Conservation (phyloP, 1,284 basidiomycete species). For the Cryptococcus hybrid region DNA sequence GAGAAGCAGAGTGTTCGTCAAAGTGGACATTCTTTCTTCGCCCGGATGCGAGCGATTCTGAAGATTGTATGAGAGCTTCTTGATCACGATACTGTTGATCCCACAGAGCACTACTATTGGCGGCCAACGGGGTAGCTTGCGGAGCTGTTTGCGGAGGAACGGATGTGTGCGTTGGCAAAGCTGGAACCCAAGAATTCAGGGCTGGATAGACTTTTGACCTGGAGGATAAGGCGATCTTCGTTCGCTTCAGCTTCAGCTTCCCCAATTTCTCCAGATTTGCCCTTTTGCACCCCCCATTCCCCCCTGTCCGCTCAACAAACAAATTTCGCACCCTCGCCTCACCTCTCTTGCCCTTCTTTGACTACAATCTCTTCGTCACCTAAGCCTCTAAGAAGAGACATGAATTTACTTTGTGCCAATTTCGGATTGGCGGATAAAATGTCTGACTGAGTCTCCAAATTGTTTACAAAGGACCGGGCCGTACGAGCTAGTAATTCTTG, state of each 20-base stretch:
- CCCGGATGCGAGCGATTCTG: background rate
- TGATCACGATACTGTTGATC: constrained; percentile 34
- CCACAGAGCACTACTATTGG: constrained; percentile 24
- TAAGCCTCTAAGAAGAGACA: constrained; percentile 81
- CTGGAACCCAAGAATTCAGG: constrained; percentile 3
- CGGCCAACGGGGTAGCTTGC: background rate
- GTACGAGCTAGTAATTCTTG: constrained; percentile 71
- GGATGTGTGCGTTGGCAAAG: background rate
- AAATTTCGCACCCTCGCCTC: constrained; percentile 41
- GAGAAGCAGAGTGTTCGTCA: constrained; percentile 9
- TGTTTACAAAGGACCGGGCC: constrained; percentile 67
- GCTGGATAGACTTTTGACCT: constrained; percentile 5
- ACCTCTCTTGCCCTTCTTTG: constrained; percentile 55
- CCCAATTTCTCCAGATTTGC: constrained; percentile 8
- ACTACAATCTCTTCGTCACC: constrained; percentile 80
- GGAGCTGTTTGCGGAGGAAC: background rate
- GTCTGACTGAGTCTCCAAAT: constrained; percentile 55
- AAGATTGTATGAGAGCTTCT: constrained; percentile 28
- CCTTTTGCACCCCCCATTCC: no score
- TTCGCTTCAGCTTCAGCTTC: background rate
- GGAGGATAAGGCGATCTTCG: constrained; percentile 6
- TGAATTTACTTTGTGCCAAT: constrained; percentile 83
- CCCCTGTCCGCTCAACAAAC: constrained; percentile 46
- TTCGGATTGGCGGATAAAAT: constrained; percentile 66
- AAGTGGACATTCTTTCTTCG: constrained; percentile 44